Percentiles rank a stretch among this genome's conserved stretches.
phyloP scores from a whole-genome alignment of 2,329 filamentous ascomycete genomes.

The Aspergillus uvarum region DNA sequence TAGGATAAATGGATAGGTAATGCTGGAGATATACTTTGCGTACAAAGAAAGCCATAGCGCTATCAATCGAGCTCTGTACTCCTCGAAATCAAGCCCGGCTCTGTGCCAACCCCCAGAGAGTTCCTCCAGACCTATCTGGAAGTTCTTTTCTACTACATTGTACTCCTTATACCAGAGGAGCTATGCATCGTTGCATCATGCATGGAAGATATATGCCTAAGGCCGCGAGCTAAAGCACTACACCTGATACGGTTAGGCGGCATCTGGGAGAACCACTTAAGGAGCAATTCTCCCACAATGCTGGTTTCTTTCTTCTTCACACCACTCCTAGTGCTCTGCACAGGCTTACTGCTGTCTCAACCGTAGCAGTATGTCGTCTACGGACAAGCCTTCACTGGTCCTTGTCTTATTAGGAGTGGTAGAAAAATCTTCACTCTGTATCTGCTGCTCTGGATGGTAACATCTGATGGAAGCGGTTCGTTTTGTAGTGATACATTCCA shows the following conservation, averaged over 20 bases:
- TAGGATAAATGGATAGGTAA: no score
- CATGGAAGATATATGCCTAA: not conserved
- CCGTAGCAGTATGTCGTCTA: slow-evolving; percentile 33
- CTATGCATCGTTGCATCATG: not conserved
- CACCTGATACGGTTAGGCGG: slow-evolving; percentile 23
- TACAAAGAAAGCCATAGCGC: no score
- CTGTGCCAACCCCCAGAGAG: no score
- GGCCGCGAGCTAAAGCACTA: slow-evolving; percentile 7
- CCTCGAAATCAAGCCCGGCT: not conserved
- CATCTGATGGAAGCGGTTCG: slow-evolving; percentile 78
- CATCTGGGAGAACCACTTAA: slow-evolving; percentile 17
- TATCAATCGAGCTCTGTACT: not conserved
- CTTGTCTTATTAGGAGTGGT: slow-evolving; percentile 54
- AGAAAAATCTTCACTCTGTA: slow-evolving; percentile 71
- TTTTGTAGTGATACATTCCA: slow-evolving; percentile 68
- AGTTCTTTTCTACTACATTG: no score
- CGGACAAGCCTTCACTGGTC: slow-evolving; percentile 39
- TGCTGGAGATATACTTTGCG: no score
- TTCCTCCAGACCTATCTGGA: no score
- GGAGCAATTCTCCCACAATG: slow-evolving; percentile 19
- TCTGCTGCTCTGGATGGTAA: slow-evolving; percentile 77
- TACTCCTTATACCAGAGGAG: not conserved
- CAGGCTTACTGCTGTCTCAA: slow-evolving; percentile 34
- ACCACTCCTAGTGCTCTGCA: slow-evolving; percentile 45
- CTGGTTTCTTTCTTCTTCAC: slow-evolving; percentile 25